Evolutionary conservation across 495 filamentous ascomycete genomes (phyloP), one percentile per base, ranked within the genome.

Genomic region (Daldinia loculata): DNA sequence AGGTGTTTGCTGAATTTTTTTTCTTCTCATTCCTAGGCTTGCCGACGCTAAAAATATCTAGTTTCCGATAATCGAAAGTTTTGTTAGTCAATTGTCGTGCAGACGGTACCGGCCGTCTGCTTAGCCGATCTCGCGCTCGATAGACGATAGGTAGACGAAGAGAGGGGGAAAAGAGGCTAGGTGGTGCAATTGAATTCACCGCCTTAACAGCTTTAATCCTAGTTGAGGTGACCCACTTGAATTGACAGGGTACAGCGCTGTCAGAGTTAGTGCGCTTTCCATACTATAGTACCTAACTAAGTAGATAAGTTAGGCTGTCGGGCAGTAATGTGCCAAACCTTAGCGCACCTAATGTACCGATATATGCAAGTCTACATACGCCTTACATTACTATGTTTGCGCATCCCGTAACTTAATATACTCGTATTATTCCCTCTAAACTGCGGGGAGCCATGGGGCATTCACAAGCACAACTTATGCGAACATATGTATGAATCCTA

Each of bases 401-500:
- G 38, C 19, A 22, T 17, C 24, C 12, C 34, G 41, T 39, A 55
- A 34, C 61, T 50, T 64, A 56, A 45, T 43, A 57, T 24, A 50
- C 30, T 48, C 24, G 36, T 65, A 56, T 61, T 71, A 61, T 62
- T 52, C 30, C 53, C 30, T 19, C n/a, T 24, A 61, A 70, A 43
- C 43, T 66, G 68, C 68, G 68, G 68, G 68, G 68, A 62, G 66
- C n/a, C 57, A 45, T 56, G 56, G 67, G 36, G 36, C 26, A 52
- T 62, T 30, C 24, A 15, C 52, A 15, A 29, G 56, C 29, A 26
- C n/a, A 29, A 63, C 34, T 17, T 52, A 60, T 63, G 50, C 57
- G 45, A 66, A 48, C 51, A 59, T 66, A 75, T 70, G 58, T 66
- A 75, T 70, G 58, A 69, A 67, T 36, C 4, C 34, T 36, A 36